phyloP scores from a whole-genome alignment of 169 alveolate species.

The Eimeria necatrix region DNA sequence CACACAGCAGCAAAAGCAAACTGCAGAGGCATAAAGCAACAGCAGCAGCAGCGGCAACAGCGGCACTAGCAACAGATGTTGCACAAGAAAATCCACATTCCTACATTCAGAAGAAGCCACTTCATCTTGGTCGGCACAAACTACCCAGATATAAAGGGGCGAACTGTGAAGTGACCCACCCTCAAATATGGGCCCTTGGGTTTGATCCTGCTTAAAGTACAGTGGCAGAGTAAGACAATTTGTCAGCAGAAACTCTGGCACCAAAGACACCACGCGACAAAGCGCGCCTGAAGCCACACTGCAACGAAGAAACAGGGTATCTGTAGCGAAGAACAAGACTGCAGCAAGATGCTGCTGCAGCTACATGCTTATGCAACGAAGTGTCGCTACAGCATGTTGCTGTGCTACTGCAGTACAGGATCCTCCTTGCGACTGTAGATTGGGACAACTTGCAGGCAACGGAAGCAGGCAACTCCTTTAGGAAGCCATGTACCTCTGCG shows the following conservation, averaged over 20 bases:
- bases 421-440: too few species aligned
- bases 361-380: background rate
- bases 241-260: conserved; percentile 89
- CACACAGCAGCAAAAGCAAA: background rate
- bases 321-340: background rate
- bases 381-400: background rate
- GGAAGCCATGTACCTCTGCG: too few species aligned
- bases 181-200: conserved; percentile 75
- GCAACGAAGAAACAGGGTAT: background rate
- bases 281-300: conserved; percentile 84
- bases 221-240: conserved; percentile 83
- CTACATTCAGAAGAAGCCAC: too few species aligned
- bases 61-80: background rate
- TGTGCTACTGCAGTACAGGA: too few species aligned
- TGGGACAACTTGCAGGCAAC: too few species aligned
- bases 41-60: background rate
- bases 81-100: background rate
- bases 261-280: conserved; percentile 89
- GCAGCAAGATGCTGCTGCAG: background rate
- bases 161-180: conserved; percentile 18
- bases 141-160: too few species aligned
- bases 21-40: background rate
- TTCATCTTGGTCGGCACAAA: too few species aligned
- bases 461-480: too few species aligned
- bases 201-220: conserved; percentile 85